Evolutionary conservation across 352 stramenopile genomes (phyloP).

Genomic region (Globisporangium barbulae): DNA sequence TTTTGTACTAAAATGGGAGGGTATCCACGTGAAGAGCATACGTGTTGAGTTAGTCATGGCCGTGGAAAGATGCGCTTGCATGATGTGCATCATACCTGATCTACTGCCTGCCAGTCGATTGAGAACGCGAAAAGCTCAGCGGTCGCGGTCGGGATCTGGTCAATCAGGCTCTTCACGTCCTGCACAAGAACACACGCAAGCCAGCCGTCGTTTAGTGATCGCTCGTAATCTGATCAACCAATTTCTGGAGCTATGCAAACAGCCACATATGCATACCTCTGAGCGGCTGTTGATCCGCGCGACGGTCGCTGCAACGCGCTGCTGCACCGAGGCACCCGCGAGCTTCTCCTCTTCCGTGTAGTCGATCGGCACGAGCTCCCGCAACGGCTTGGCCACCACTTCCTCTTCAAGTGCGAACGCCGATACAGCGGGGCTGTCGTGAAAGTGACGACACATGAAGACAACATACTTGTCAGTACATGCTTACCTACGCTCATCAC

Average conservation of each 20-base stretch:
- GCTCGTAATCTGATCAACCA: neutral
- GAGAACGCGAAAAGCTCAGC: conserved; percentile 34
- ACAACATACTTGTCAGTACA: neutral
- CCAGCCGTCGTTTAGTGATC: neutral
- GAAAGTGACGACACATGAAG: neutral
- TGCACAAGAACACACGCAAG: conserved; percentile 1
- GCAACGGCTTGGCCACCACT: conserved; percentile 34
- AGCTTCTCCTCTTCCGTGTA: conserved; percentile 47
- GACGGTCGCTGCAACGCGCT: conserved; percentile 28
- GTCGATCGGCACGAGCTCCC: conserved; percentile 44
- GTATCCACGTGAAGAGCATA: neutral
- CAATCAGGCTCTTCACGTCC: conserved; percentile 42
- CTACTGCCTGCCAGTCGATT: conserved; percentile 35
- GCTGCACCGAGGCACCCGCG: conserved; percentile 19
- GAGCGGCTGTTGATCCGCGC: conserved; percentile 39
- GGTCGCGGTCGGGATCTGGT: conserved; percentile 39
- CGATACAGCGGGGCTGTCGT: conserved; percentile 13
- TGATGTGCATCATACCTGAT: conserved; percentile 13
- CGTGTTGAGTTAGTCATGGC: neutral
- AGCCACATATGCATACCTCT: conserved; percentile 12
- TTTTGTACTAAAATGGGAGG: conserved; percentile 13
- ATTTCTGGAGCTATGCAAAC: neutral
- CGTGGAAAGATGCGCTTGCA: neutral
- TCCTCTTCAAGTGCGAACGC: conserved; percentile 41
- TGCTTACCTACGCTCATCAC: too few relatives aligned